phyloP scores from a whole-genome alignment of 2,329 filamentous ascomycete genomes.

The Colletotrichum australisinense region DNA sequence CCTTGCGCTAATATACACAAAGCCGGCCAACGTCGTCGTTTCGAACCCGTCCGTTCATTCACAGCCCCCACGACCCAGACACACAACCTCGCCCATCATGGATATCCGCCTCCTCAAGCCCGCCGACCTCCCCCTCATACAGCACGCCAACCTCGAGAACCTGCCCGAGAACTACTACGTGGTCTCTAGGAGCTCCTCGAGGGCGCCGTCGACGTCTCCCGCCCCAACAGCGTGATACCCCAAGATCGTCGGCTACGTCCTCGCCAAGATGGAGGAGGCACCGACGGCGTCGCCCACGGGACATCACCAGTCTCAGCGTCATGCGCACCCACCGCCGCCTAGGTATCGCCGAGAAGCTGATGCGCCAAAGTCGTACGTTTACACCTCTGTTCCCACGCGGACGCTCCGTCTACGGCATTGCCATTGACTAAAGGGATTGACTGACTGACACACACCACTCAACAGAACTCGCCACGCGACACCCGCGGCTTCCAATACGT shows the following conservation, averaged over 20 bases:
- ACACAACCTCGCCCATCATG: slow-evolving; percentile 64
- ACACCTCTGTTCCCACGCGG: too few relatives aligned
- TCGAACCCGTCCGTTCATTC: not conserved
- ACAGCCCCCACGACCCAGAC: not conserved
- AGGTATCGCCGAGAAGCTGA: slow-evolving; percentile 95
- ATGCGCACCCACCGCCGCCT: slow-evolving; percentile 95
- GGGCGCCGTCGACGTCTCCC: slow-evolving; percentile 88
- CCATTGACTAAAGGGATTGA: too few relatives aligned
- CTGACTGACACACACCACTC: not conserved
- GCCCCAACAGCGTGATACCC: slow-evolving; percentile 92
- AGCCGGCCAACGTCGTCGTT: not conserved
- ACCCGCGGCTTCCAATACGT: slow-evolving; percentile 95
- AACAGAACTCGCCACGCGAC: slow-evolving; percentile 85
- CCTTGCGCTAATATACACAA: slow-evolving; percentile 9
- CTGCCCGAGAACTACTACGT: slow-evolving; percentile 99
- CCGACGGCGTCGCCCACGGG: slow-evolving; percentile 90
- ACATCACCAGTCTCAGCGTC: slow-evolving; percentile 94
- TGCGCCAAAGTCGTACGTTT: slow-evolving; percentile 87
- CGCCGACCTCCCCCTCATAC: slow-evolving; percentile 89
- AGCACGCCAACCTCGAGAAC: slow-evolving; percentile 99
- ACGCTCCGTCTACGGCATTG: too few relatives aligned
- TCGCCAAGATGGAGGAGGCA: slow-evolving; percentile 99
- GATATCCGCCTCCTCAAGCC: slow-evolving; percentile 89
- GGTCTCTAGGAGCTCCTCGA: too few relatives aligned
- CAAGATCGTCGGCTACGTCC: slow-evolving; percentile 98